Conservation (phyloP, 768 basidiomycete species). For the Boletellus sp. region DNA sequence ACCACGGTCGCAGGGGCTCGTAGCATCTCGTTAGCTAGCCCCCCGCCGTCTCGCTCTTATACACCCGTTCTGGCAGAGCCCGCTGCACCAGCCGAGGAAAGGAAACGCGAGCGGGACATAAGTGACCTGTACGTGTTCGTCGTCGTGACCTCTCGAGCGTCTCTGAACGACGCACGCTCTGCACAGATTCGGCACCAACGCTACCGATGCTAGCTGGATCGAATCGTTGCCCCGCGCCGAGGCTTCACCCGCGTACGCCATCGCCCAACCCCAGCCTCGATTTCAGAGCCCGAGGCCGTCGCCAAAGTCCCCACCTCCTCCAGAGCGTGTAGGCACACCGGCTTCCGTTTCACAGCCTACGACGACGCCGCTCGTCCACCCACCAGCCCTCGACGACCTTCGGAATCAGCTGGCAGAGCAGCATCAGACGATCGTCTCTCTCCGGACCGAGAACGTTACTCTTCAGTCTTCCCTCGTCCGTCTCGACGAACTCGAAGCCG, state of each 20-base stretch:
- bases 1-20: conserved; percentile 36
- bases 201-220: conserved; percentile 52
- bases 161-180: conserved; percentile 9
- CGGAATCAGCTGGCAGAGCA: conserved; percentile 18
- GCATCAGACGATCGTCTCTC: conserved; percentile 12
- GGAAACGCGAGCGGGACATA: conserved; percentile 44
- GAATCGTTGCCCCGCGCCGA: conserved; percentile 51
- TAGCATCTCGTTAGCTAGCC: conserved; percentile 36
- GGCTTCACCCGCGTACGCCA: conserved; percentile 25
- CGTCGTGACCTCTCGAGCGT: neutral
- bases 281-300: conserved; percentile 18
- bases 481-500: conserved; percentile 30
- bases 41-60: conserved; percentile 46
- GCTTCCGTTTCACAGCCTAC: conserved; percentile 3
- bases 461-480: conserved; percentile 26
- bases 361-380: neutral
- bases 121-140: conserved; percentile 58
- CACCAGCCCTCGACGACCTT: conserved; percentile 10
- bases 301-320: conserved; percentile 16
- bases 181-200: conserved; percentile 45
- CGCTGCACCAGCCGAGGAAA: conserved; percentile 33
- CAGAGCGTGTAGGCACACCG: conserved; percentile 8
- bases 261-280: conserved; percentile 31
- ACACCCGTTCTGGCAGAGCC: conserved; percentile 50
- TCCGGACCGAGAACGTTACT: conserved; percentile 26